Evolutionary conservation across 2,329 filamentous ascomycete genomes (phyloP), one percentile per base, ranked within the genome.

Genomic region (Xylaria polymorpha): DNA sequence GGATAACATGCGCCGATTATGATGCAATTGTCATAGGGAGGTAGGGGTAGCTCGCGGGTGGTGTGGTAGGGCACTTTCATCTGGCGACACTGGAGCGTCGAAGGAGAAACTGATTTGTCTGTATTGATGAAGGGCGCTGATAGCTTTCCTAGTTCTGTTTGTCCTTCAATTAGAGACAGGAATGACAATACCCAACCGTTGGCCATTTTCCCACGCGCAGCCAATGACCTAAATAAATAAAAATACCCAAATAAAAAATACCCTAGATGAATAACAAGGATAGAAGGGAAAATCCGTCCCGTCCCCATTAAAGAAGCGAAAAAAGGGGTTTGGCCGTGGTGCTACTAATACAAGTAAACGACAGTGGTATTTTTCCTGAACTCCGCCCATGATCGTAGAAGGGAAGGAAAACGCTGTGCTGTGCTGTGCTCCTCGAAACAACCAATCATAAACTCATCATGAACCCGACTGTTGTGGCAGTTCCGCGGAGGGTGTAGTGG

Each of bases 391-490:
- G 69, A 32, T 61, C 51, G 59, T 35, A 35, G 44, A 43, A 37
- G 48, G 22, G 43, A n/a, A 41, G 35, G 35, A 61, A 62, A 66
- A 53, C 65, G 60, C 67, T 69, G 59, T 35, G 61, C 66, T 53
- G 66, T 64, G 66, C 69, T 62, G 61, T 66, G 66, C 59, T 59
- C 64, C 53, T 69, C 25, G 15, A 61, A 71, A 70, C 56, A 39
- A 50, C 53, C 67, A 69, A 66, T 71, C 70, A 69, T 71, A 68
- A 70, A 64, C 29, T 69, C 64, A 48, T 70, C 65, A 65, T 61
- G 61, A 71, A 70, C 39, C 29, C 56, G 58, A 44, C 43, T 35
- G 32, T 64, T 25, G 62, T 55, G 67, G 64, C 9, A 37, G 57
- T 70, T 67, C 57, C 55, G 37, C 25, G 25, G 25, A 22, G 59